Evolutionary conservation across 2,329 filamentous ascomycete species (phyloP), one percentile per base, ranked within the genome.

Genomic region (Pyrenochaeta sp.): DNA sequence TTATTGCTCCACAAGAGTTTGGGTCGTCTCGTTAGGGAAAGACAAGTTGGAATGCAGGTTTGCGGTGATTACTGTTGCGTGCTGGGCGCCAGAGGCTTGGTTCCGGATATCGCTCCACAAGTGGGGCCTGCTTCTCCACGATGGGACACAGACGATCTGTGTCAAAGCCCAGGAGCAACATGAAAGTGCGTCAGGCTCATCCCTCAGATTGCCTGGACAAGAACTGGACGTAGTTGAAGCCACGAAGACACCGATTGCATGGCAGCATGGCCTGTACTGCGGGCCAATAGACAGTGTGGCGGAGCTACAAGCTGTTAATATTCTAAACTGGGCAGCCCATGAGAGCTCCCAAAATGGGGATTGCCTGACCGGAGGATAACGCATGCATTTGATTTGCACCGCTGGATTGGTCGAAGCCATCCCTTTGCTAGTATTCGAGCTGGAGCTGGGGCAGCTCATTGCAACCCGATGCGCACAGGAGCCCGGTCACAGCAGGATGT

Each of bases 1-100:
- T 67, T 70, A 64, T 64, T 64, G 60, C 51, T 68, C 61, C 60
- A 60, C 58, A 61, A 49, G 48, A 41, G 31, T 47, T 36, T 37
- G 31, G 31, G 39, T 39, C 20, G 35, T 30, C 12, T 21, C 36
- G 35, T 14, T 32, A 44, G 46, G 45, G 52, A 23, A 29, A 47
- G 20, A 12, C 17, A 49, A 44, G 20, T 23, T n/a, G 29, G 18
- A 46, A 18, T 21, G 44, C 27, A 21, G 46, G 32, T 35, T 51
- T 41, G 39, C 23, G 11, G 37, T 29, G 23, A 43, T 23, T 39
- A 14, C 27, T 29, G 29, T 21, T 30, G n/a, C 15, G 41, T 35
- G 43, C 11, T 17, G 10, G 18, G 12, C 17, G 23, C 14, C 11
- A 30, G 21, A 10, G 12, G 32, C 32, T 35, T 35, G 32, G 15